A percentile compares a stretch with the other conserved stretches of the same genome.
Conservation (phyloP, 257 asterid genomes). For the Nicotiana benthamiana region DNA sequence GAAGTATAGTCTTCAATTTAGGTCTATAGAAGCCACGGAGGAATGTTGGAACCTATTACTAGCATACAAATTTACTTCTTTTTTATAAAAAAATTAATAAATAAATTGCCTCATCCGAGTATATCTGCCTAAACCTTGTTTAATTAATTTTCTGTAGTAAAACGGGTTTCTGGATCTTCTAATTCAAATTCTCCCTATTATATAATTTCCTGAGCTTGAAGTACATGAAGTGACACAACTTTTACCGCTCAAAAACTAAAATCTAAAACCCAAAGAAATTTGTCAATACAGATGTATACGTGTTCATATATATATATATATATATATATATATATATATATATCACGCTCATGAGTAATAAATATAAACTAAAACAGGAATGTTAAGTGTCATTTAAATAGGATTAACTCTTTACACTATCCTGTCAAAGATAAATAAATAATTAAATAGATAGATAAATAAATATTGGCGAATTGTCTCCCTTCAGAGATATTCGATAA, state of each 20-base stretch:
- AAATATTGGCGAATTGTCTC: neutral
- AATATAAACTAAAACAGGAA: neutral
- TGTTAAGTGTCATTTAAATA: neutral
- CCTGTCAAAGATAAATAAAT: neutral
- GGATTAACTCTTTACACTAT: neutral
- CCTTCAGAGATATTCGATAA: no score
- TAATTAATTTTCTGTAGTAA: neutral
- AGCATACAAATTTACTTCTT: neutral
- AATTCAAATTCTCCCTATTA: neutral
- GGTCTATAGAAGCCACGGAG: slow-evolving; percentile 19
- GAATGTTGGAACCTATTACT: slow-evolving; percentile 29
- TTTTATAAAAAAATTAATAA: neutral
- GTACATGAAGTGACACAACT: neutral
- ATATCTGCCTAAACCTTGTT: neutral
- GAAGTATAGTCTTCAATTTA: neutral
- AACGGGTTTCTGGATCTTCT: neutral
- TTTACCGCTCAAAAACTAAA: neutral
- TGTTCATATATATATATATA: neutral
- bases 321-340: no score
- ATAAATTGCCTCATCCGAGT: neutral
- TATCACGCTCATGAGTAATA: neutral
- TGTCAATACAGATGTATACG: neutral
- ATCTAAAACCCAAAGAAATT: neutral
- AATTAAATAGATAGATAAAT: neutral
- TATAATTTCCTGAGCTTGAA: neutral